Conservation (phyloP, 148 eudicot species). For the Amaranthus cruentus region DNA sequence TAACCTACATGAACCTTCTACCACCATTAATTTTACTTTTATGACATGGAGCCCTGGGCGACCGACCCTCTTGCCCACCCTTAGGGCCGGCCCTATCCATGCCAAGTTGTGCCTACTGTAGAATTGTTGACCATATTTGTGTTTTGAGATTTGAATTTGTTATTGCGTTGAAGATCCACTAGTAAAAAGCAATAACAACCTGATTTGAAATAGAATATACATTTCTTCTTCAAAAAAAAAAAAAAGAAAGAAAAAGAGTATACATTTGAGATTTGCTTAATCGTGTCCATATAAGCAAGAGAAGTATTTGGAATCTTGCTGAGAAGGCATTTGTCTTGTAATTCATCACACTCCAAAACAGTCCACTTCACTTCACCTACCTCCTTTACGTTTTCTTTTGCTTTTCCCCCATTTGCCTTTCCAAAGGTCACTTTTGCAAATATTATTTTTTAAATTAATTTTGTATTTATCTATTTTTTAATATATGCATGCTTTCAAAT, state of each 20-base stretch:
- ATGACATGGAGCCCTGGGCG: too few species aligned
- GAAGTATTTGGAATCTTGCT: constrained; percentile 18
- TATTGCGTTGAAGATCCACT: not conserved
- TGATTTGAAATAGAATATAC: not conserved
- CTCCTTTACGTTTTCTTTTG: not conserved
- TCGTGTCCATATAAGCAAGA: not conserved
- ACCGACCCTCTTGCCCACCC: too few species aligned
- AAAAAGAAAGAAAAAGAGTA: not conserved
- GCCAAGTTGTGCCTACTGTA: too few species aligned
- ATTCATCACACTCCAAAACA: not conserved
- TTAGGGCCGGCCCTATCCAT: too few species aligned
- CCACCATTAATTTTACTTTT: too few species aligned
- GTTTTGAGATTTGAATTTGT: too few species aligned
- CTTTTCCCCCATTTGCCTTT: not conserved
- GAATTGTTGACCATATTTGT: too few species aligned
- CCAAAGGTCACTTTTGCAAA: constrained; percentile 9
- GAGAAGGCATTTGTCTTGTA: constrained; percentile 6
- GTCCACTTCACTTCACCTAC: constrained; percentile 17
- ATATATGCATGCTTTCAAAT: not conserved
- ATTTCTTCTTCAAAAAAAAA: too few species aligned
- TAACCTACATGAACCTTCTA: too few species aligned
- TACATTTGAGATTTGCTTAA: not conserved
- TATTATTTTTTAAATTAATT: not conserved
- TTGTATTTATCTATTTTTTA: not conserved
- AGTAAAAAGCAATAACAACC: not conserved